phyloP scores from a whole-genome alignment of 257 asterid species.

The Solanum chaucha region DNA sequence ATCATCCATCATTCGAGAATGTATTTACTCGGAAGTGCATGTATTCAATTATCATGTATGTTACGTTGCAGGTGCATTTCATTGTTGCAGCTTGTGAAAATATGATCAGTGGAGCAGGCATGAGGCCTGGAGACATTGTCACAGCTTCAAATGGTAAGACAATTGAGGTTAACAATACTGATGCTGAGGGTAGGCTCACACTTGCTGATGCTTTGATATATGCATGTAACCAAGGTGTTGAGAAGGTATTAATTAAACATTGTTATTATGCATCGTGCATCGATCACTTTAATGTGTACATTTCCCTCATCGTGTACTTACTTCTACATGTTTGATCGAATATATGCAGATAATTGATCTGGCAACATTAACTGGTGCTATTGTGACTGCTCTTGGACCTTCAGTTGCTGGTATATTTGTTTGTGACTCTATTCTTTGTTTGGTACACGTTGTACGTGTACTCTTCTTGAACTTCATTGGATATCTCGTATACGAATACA shows the following conservation, averaged over 20 bases:
- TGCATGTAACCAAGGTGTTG: conserved; percentile 94
- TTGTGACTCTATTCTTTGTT: neutral
- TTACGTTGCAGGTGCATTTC: too few species aligned
- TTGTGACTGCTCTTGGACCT: conserved; percentile 78
- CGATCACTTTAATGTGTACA: neutral
- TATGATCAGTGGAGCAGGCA: too few species aligned
- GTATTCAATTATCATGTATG: too few species aligned
- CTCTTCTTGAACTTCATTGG: neutral
- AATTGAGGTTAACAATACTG: too few species aligned
- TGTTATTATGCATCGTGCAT: neutral
- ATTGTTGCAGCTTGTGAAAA: too few species aligned
- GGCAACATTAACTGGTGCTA: conserved; percentile 92
- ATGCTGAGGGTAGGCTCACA: conserved; percentile 49
- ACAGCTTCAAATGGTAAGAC: too few species aligned
- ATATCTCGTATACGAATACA: conserved; percentile 13
- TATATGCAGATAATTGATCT: conserved; percentile 68
- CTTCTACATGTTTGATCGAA: neutral
- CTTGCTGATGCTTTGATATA: conserved; percentile 95
- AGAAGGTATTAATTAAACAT: conserved; percentile 40
- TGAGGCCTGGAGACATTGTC: too few species aligned
- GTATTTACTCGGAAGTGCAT: too few species aligned
- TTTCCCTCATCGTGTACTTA: neutral
- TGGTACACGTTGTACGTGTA: neutral
- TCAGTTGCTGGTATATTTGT: conserved; percentile 63
- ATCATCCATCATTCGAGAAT: too few species aligned